phyloP scores from a whole-genome alignment of 331 rosid genomes.

The Phaseolus coccineus region DNA sequence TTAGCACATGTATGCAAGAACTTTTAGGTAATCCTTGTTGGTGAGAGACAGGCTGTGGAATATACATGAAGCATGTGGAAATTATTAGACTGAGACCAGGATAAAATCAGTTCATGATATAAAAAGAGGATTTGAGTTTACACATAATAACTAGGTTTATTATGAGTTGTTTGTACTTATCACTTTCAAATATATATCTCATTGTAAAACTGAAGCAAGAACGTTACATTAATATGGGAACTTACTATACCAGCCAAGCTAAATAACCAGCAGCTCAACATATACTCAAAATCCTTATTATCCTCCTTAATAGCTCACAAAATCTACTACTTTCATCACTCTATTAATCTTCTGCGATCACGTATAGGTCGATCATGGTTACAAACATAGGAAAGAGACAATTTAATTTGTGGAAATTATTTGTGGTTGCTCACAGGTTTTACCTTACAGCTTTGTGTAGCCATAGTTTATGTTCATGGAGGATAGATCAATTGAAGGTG shows the following conservation, averaged over 20 bases:
- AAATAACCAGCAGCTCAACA: too few species aligned
- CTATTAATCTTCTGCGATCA: too few species aligned
- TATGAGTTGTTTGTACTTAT: not conserved
- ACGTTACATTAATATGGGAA: not conserved
- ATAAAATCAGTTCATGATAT: not conserved
- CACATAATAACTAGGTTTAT: not conserved
- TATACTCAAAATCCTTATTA: too few species aligned
- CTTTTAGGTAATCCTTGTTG: not conserved
- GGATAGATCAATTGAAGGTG: not conserved
- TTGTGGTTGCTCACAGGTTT: too few species aligned
- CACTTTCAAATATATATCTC: not conserved
- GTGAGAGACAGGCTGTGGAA: slow-evolving; percentile 11
- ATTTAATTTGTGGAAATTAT: too few species aligned
- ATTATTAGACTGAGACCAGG: not conserved
- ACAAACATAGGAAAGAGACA: too few species aligned
- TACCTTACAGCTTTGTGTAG: too few species aligned
- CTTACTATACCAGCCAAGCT: not conserved
- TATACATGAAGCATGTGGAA: not conserved
- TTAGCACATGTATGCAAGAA: not conserved
- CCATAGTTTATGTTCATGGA: too few species aligned
- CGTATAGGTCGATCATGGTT: too few species aligned
- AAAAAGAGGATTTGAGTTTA: not conserved
- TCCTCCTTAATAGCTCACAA: too few species aligned
- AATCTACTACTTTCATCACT: too few species aligned
- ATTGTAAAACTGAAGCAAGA: not conserved